phyloP scores from a whole-genome alignment of 352 stramenopile genomes.

The Pythium grandisporangium region DNA sequence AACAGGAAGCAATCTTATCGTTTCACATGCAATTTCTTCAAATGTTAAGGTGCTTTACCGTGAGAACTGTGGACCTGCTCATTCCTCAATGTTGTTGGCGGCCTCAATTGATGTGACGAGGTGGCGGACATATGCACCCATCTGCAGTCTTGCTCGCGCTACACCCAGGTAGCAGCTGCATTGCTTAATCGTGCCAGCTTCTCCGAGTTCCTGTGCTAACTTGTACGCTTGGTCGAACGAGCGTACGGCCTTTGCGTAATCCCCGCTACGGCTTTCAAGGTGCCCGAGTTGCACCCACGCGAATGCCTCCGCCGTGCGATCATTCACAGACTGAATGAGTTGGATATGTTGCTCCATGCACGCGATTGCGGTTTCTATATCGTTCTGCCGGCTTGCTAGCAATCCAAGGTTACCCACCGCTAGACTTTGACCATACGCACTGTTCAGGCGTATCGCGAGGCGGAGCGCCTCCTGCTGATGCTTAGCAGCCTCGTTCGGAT shows the following conservation, averaged over 20 bases:
- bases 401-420: slow-evolving; percentile 84
- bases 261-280: slow-evolving; percentile 38
- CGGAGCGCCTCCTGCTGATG: slow-evolving; percentile 85
- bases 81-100: too few species aligned
- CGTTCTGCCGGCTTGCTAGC: slow-evolving; percentile 75
- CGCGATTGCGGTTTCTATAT: slow-evolving; percentile 61
- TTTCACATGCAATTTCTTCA: too few species aligned
- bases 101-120: too few species aligned
- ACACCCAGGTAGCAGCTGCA: slow-evolving; percentile 77
- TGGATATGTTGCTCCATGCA: slow-evolving; percentile 89
- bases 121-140: slow-evolving; percentile 42
- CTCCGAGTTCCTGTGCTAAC: slow-evolving; percentile 54
- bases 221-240: slow-evolving; percentile 77
- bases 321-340: slow-evolving; percentile 78
- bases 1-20: too few species aligned
- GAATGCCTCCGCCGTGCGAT: slow-evolving; percentile 67
- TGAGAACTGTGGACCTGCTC: too few species aligned
- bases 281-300: slow-evolving; percentile 83
- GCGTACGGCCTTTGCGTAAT: slow-evolving; percentile 61
- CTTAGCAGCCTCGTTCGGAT: slow-evolving; percentile 59
- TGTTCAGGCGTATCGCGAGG: slow-evolving; percentile 79
- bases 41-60: too few species aligned
- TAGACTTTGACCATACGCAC: slow-evolving; percentile 76
- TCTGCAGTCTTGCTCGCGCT: slow-evolving; percentile 54
- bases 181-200: slow-evolving; percentile 60